Evolutionary conservation across 1,284 basidiomycete species (phyloP).

Genomic region (Tilletia horrida): DNA sequence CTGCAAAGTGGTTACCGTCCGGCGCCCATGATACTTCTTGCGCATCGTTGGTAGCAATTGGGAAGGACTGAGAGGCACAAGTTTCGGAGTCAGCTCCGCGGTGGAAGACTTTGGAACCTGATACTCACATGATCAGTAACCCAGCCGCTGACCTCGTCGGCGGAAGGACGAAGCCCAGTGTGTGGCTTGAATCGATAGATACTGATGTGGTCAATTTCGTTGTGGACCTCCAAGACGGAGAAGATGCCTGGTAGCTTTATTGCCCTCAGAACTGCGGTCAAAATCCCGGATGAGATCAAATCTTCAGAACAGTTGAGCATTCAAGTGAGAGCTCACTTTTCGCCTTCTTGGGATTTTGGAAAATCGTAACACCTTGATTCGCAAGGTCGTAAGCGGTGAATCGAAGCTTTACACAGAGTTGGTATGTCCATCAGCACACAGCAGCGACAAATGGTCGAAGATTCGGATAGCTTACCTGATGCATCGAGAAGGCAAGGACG

Average conservation of each 20-base stretch:
- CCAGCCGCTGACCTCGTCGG: slow-evolving; percentile 10
- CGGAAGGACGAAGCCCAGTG: background rate
- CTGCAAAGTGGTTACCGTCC: slow-evolving; percentile 71
- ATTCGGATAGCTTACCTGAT: slow-evolving; percentile 26
- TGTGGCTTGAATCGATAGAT: slow-evolving; percentile 14
- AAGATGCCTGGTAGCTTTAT: slow-evolving; percentile 9
- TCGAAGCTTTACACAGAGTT: background rate
- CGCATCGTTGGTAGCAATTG: slow-evolving; percentile 71
- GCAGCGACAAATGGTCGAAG: background rate
- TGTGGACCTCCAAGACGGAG: background rate
- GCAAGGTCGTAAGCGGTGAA: slow-evolving; percentile 31
- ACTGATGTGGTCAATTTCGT: slow-evolving; percentile 8
- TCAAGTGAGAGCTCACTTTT: slow-evolving; percentile 17
- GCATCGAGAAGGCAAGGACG: slow-evolving; percentile 35
- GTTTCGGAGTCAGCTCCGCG: background rate
- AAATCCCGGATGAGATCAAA: background rate
- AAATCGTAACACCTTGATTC: slow-evolving; percentile 34
- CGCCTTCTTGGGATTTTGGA: slow-evolving; percentile 34
- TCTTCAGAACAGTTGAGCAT: background rate
- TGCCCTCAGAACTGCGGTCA: background rate
- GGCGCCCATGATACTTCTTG: slow-evolving; percentile 76
- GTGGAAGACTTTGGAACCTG: background rate
- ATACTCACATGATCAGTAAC: slow-evolving; percentile 1
- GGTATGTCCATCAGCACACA: background rate
- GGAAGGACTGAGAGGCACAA: slow-evolving; percentile 66